Evolutionary conservation across 1,284 basidiomycete species (phyloP).

Genomic region (Peniophora sp.): DNA sequence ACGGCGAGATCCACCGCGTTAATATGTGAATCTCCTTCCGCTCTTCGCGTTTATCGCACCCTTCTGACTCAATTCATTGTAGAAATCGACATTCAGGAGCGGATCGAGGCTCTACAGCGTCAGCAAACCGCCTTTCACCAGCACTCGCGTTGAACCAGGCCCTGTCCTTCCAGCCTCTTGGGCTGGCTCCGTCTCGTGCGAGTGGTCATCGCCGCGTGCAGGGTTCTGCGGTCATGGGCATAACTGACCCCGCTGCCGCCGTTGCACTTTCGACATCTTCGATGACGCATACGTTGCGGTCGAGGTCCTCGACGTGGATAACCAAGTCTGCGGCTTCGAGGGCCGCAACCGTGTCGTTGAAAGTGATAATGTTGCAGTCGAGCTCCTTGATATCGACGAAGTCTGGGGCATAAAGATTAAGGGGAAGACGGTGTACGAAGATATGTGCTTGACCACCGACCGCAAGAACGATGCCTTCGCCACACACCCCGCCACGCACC

Average conservation of each 20-base stretch:
- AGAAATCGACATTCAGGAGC: constrained; percentile 82
- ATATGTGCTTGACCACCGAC: constrained; percentile 63
- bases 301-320: constrained; percentile 96
- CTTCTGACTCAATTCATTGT: constrained; percentile 2
- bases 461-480: constrained; percentile 75
- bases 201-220: constrained; percentile 82
- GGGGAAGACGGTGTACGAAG: constrained; percentile 84
- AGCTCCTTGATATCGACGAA: constrained; percentile 95
- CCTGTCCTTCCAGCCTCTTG: constrained; percentile 62
- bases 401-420: constrained; percentile 99
- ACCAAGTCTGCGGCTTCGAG: constrained; percentile 97
- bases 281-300: constrained; percentile 98
- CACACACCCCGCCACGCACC: no score
- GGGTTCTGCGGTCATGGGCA: constrained; percentile 66
- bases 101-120: constrained; percentile 87
- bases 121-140: constrained; percentile 85
- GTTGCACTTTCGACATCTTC: constrained; percentile 52
- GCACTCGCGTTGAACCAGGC: constrained; percentile 73
- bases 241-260: constrained; percentile 24
- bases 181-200: constrained; percentile 55
- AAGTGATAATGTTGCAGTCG: constrained; percentile 97
- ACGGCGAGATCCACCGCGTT: constrained; percentile 72
- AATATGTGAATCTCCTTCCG: constrained; percentile 52
- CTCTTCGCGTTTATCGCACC: not conserved
- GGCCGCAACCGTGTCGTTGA: constrained; percentile 98